A percentile compares a stretch with the other conserved stretches of the same genome.
Conservation (phyloP, 257 asterid genomes). For the Ilex aquifolium region DNA sequence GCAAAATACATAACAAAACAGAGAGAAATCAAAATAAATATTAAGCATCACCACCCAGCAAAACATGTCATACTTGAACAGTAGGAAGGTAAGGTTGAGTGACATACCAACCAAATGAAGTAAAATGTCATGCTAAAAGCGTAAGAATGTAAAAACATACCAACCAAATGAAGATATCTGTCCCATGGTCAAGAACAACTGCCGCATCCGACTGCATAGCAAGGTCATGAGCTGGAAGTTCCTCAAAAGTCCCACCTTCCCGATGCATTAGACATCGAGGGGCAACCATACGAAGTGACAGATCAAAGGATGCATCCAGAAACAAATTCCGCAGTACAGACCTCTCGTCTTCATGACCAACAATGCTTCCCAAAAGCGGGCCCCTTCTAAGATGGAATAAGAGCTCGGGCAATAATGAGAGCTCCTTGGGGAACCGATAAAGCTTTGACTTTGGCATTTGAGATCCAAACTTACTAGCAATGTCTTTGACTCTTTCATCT, state of each 20-base stretch:
- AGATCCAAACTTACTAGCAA: conserved; percentile 69
- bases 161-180: conserved; percentile 99
- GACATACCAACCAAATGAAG: too few species aligned
- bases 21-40: background rate
- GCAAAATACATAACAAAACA: background rate
- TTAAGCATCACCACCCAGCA: too few species aligned
- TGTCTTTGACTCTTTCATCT: conserved; percentile 89
- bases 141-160: conserved; percentile 24
- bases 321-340: conserved; percentile 77
- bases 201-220: conserved; percentile 99
- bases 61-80: too few species aligned
- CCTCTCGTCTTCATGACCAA: conserved; percentile 93
- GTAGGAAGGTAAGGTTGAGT: too few species aligned
- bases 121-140: too few species aligned
- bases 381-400: conserved; percentile 90
- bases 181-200: conserved; percentile 97
- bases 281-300: conserved; percentile 92
- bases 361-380: conserved; percentile 81
- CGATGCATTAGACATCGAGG: conserved; percentile 98
- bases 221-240: conserved; percentile 91
- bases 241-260: conserved; percentile 97
- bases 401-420: conserved; percentile 68
- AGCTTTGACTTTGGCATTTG: conserved; percentile 80
- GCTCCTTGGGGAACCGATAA: conserved; percentile 78
- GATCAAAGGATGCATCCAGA: conserved; percentile 84